Conservation (phyloP, 2,329 filamentous ascomycete genomes). For the Pseudocercospora fuligena region DNA sequence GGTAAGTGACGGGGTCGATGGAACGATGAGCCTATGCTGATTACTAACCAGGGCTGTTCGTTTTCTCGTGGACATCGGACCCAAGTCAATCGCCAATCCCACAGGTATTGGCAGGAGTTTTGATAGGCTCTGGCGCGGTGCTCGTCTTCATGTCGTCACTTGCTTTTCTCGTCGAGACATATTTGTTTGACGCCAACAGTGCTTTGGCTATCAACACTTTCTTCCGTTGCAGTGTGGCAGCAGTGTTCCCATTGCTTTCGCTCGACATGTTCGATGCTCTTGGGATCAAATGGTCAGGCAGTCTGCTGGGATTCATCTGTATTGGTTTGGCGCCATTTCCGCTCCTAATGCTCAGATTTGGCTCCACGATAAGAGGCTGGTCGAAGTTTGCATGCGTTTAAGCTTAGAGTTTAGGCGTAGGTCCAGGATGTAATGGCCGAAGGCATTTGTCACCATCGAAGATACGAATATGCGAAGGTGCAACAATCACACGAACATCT, state of each 20-base stretch:
- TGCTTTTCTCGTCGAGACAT: conserved; percentile 32
- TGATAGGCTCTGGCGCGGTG: conserved; percentile 75
- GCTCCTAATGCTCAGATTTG: conserved; percentile 27
- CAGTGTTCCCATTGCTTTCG: conserved; percentile 53
- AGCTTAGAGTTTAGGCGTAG: too few relatives aligned
- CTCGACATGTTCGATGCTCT: conserved; percentile 37
- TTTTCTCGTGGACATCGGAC: conserved; percentile 63
- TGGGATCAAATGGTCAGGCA: conserved; percentile 36
- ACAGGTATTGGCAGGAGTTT: conserved; percentile 59
- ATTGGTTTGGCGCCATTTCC: conserved; percentile 31
- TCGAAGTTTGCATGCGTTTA: conserved; percentile 26
- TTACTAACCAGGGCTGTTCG: conserved; percentile 57
- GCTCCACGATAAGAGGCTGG: conserved; percentile 24
- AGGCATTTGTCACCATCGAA: too few relatives aligned
- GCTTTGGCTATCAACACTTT: conserved; percentile 45
- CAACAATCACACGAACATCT: too few relatives aligned
- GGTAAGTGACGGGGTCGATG: conserved; percentile 31
- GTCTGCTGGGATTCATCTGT: conserved; percentile 36
- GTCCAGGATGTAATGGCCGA: too few relatives aligned
- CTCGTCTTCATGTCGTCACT: conserved; percentile 77
- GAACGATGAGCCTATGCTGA: neutral
- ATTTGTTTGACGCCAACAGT: conserved; percentile 22
- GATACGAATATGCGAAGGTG: too few relatives aligned
- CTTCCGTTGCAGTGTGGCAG: conserved; percentile 52
- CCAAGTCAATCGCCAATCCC: conserved; percentile 57